Conservation (phyloP, 176 grass and related monocot genomes). For the Musa itinerans region DNA sequence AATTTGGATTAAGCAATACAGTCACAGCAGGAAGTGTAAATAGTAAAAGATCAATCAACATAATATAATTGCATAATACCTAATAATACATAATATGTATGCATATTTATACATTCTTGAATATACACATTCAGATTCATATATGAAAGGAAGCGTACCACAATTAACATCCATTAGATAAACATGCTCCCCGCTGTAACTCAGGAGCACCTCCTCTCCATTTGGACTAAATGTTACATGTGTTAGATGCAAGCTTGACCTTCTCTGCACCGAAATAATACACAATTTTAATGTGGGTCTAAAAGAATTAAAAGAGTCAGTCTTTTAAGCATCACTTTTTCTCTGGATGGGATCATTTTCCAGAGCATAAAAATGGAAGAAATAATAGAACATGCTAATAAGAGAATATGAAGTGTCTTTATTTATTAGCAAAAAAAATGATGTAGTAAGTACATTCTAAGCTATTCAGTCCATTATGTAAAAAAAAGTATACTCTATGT, state of each 20-base stretch:
- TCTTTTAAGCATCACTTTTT: background rate
- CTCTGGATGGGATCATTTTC: background rate
- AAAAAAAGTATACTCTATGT: too few species aligned
- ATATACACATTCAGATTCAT: background rate
- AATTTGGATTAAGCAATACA: background rate
- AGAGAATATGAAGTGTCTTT: too few species aligned
- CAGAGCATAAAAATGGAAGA: too few species aligned
- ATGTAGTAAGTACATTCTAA: too few species aligned
- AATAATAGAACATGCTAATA: too few species aligned
- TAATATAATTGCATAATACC: background rate
- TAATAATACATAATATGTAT: background rate
- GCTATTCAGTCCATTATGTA: too few species aligned
- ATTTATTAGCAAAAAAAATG: too few species aligned
- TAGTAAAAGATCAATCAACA: background rate
- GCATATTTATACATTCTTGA: background rate
- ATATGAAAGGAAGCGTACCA: constrained; percentile 38
- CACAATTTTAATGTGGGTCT: constrained; percentile 14
- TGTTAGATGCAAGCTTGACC: constrained; percentile 71
- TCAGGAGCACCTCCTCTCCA: constrained; percentile 83
- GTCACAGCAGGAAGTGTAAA: background rate
- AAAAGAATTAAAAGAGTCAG: background rate
- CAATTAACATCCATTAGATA: constrained; percentile 74
- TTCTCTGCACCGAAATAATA: constrained; percentile 45
- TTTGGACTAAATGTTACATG: constrained; percentile 92
- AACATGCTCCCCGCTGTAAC: constrained; percentile 96